Evolutionary conservation across 129 eudicot genomes (phyloP).

Genomic region (Pittosporum tobira): DNA sequence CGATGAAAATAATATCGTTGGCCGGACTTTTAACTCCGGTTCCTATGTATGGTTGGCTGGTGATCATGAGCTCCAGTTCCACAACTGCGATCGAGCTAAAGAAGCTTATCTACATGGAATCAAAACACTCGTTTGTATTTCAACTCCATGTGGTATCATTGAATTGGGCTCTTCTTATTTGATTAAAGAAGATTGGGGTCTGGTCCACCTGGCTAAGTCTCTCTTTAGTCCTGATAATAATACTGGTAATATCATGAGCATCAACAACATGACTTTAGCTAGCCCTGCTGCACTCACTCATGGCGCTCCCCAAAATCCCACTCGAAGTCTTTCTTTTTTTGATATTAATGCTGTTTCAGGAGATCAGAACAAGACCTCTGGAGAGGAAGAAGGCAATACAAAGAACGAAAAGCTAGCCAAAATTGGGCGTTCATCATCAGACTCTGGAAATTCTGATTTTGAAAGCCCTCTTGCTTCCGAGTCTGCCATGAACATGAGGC

Average conservation of each 20-base stretch:
- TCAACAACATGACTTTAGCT: slow-evolving; percentile 5
- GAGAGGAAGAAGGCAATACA: slow-evolving; percentile 23
- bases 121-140: slow-evolving; percentile 36
- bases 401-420: slow-evolving; percentile 8
- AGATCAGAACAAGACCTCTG: slow-evolving; percentile 16
- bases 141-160: slow-evolving; percentile 37
- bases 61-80: slow-evolving; percentile 19
- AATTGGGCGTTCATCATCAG: not conserved
- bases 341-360: slow-evolving; percentile 17
- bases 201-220: slow-evolving; percentile 27
- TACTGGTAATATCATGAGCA: not conserved
- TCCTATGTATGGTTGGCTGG: slow-evolving; percentile 33
- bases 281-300: slow-evolving; percentile 10
- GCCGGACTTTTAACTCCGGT: slow-evolving; percentile 29
- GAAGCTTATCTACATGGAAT: slow-evolving; percentile 43
- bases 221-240: slow-evolving; percentile 16
- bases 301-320: slow-evolving; percentile 6
- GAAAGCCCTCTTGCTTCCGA: slow-evolving; percentile 16
- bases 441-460: slow-evolving; percentile 15
- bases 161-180: slow-evolving; percentile 42
- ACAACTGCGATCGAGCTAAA: slow-evolving; percentile 30
- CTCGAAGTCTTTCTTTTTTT: slow-evolving; percentile 14
- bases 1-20: slow-evolving; percentile 22
- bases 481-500: slow-evolving; percentile 1
- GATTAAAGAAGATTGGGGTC: slow-evolving; percentile 18